phyloP scores from a whole-genome alignment of 768 basidiomycete species.

The Phylloporus sp. region DNA sequence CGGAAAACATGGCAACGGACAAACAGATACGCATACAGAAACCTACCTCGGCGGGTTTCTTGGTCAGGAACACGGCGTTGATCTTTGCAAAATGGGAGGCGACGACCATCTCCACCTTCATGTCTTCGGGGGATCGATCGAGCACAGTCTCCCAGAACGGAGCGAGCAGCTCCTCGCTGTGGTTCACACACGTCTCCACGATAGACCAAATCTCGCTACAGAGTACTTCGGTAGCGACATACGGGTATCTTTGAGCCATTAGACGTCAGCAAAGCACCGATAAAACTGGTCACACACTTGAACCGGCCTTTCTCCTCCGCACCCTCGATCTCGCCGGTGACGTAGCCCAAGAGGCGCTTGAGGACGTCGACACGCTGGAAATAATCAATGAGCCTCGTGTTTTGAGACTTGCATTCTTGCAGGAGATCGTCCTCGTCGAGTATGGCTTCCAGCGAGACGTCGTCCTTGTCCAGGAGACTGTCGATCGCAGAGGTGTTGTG shows the following conservation, averaged over 20 bases:
- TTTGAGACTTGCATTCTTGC: constrained; percentile 94
- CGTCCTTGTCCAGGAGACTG: constrained; percentile 85
- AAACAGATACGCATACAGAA: constrained; percentile 7
- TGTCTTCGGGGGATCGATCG: constrained; percentile 76
- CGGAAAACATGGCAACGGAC: constrained; percentile 12
- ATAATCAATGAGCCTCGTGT: constrained; percentile 84
- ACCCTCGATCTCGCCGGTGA: constrained; percentile 81
- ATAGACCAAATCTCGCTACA: constrained; percentile 96
- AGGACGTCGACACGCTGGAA: constrained; percentile 80
- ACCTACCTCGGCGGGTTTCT: constrained; percentile 85
- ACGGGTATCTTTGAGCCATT: constrained; percentile 66
- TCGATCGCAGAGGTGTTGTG: constrained; percentile 88
- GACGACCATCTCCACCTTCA: constrained; percentile 83
- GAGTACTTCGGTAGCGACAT: constrained; percentile 90
- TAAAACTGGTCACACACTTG: constrained; percentile 55
- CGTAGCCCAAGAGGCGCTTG: constrained; percentile 76
- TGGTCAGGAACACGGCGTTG: constrained; percentile 81
- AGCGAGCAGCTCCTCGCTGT: constrained; percentile 65
- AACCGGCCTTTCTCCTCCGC: constrained; percentile 75
- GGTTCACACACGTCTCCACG: constrained; percentile 79
- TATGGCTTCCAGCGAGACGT: constrained; percentile 84
- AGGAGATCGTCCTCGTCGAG: constrained; percentile 92
- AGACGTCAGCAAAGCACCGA: constrained; percentile 6
- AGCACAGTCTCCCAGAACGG: constrained; percentile 93
- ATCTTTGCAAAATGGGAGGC: constrained; percentile 94